Evolutionary conservation across 177 flowering plant species (phyloP), one percentile per base, ranked within the genome.

Genomic region (Vitis hybrid): DNA sequence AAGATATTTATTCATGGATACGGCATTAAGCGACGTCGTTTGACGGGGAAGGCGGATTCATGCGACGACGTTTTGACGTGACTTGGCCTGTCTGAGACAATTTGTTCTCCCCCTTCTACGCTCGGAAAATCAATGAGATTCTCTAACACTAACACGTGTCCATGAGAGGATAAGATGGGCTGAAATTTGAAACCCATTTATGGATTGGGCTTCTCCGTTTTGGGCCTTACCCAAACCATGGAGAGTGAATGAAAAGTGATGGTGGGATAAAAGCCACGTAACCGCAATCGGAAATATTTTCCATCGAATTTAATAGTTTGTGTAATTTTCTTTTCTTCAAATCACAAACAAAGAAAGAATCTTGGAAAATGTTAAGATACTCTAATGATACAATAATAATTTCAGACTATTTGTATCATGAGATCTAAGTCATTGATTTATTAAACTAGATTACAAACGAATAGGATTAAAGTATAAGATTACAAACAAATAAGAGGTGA

Each of bases 81-180:
- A 14, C 17, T 54, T 54, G 56, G 17, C 56, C 12, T 15, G 4
- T 14, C n/a, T 54, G 14, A 14, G 56, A 17, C 5, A 5, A 54
- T 14, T 14, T 54, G 15, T 13, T 4, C 56, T 54, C 17, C 45
- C 45, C 45, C 8, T 5, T 40, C 45, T 40, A 0, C 7, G 45
- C 45, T 6, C 6, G 8, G 45, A 40, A 40, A 40, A 40, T 40
- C 1, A 40, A 40, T 40, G 7, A 40, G 45, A 40, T 40, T 40
- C 45, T 40, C 45, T 40, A 54, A 14, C 17, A 54, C 56, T 5
- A 58, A 74, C 72, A 40, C 72, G 77, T 74, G 59, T 26, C 52
- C 66, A 10, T 23, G 51, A 14, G 32, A 62, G 30, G 77, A 74
- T 74, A 69, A 74, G 72, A 67, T 40, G 19, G 21, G 45, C n/a